Conservation (phyloP, 2,329 filamentous ascomycete genomes). For the Fusarium sp. region DNA sequence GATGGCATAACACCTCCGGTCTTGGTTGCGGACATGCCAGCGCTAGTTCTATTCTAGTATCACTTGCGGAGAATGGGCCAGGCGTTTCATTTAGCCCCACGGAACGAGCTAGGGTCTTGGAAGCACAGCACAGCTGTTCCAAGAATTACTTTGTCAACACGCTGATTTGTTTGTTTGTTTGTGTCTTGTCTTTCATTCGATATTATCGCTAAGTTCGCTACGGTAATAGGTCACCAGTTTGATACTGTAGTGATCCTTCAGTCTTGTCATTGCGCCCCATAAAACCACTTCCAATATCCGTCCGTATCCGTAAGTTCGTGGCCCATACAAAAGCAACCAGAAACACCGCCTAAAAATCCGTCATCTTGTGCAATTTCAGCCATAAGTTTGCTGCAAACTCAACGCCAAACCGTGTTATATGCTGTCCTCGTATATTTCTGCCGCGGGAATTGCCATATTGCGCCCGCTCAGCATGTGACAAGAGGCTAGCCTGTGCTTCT, state of each 20-base stretch:
- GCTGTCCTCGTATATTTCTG: slow-evolving; percentile 24
- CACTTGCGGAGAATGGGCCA: slow-evolving; percentile 22
- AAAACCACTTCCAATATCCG: slow-evolving; percentile 10
- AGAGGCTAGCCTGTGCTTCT: neutral
- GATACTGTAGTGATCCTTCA: slow-evolving; percentile 14
- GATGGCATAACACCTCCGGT: slow-evolving; percentile 25
- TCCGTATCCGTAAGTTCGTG: slow-evolving; percentile 2
- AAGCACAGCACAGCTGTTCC: neutral
- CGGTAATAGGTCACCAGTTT: slow-evolving; percentile 34
- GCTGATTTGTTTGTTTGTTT: slow-evolving; percentile 2
- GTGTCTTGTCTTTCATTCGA: slow-evolving; percentile 26
- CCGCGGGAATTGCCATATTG: slow-evolving; percentile 13
- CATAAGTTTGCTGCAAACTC: slow-evolving; percentile 27
- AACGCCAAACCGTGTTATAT: slow-evolving; percentile 39
- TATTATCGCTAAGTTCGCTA: slow-evolving; percentile 48
- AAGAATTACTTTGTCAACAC: neutral
- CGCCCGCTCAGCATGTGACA: neutral
- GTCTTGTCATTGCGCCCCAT: slow-evolving; percentile 17
- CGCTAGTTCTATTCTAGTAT: slow-evolving; percentile 35
- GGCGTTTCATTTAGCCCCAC: slow-evolving; percentile 5
- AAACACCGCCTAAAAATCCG: slow-evolving; percentile 24
- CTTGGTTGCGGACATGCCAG: neutral
- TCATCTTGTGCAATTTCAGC: slow-evolving; percentile 41
- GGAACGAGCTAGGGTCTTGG: slow-evolving; percentile 6
- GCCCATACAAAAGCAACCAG: slow-evolving; percentile 27